A percentile compares a stretch with the other conserved stretches of the same genome.
phyloP scores from a whole-genome alignment of 2,329 filamentous ascomycete species.

The Tolypocladium pustulatum region DNA sequence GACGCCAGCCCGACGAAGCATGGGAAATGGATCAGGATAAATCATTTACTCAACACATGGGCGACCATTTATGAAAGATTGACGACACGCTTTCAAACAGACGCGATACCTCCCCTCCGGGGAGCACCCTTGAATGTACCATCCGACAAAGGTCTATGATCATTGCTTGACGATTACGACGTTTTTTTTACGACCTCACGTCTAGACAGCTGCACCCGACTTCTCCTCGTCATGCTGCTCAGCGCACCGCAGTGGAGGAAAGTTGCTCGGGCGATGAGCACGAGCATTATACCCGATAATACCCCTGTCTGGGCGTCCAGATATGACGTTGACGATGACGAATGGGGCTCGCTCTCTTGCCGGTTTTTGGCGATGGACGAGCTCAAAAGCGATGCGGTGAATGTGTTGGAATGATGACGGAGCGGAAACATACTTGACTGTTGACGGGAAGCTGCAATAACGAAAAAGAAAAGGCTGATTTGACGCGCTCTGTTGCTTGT shows the following conservation, averaged over 20 bases:
- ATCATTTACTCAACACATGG: conserved; percentile 28
- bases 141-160: conserved; percentile 21
- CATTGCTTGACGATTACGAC: conserved; percentile 34
- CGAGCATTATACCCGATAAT: conserved; percentile 28
- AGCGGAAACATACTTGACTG: background rate
- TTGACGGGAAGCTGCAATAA: conserved; percentile 8
- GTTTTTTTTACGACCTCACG: conserved; percentile 34
- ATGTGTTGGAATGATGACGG: conserved; percentile 1
- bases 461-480: conserved; percentile 7
- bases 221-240: conserved; percentile 18
- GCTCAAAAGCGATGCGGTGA: background rate
- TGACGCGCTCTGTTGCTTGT: background rate
- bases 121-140: conserved; percentile 20
- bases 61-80: conserved; percentile 27
- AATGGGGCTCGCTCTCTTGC: conserved; percentile 1
- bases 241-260: conserved; percentile 17
- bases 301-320: conserved; percentile 24
- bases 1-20: conserved; percentile 26
- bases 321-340: conserved; percentile 22
- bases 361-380: background rate
- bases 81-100: conserved; percentile 18
- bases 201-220: conserved; percentile 32
- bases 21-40: conserved; percentile 29
- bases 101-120: conserved; percentile 10
- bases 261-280: conserved; percentile 25